Evolutionary conservation across 2,329 filamentous ascomycete genomes (phyloP).

Genomic region (Dichotomopilus funicola): DNA sequence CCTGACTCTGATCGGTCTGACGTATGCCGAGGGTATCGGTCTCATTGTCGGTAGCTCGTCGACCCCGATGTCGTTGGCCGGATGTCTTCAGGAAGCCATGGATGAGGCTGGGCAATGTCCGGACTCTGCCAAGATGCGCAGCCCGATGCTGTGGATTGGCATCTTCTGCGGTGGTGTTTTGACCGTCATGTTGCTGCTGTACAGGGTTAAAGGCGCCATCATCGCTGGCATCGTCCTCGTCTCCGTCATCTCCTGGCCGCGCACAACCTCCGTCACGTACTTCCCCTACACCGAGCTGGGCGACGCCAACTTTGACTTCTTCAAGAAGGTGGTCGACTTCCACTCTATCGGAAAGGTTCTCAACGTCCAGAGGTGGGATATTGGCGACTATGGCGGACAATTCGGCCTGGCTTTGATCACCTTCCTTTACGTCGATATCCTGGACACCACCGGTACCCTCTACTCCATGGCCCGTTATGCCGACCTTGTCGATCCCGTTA

Average conservation of each 20-base stretch:
- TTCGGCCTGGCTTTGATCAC: slow-evolving; percentile 81
- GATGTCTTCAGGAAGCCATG: slow-evolving; percentile 48
- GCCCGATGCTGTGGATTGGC: slow-evolving; percentile 77
- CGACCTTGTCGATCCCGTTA: slow-evolving; percentile 70
- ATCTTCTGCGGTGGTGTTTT: slow-evolving; percentile 81
- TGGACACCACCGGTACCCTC: slow-evolving; percentile 78
- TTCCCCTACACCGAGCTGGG: slow-evolving; percentile 69
- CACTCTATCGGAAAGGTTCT: slow-evolving; percentile 66
- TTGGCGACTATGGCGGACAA: slow-evolving; percentile 61
- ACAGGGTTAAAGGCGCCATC: slow-evolving; percentile 79
- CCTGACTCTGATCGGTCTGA: slow-evolving; percentile 67
- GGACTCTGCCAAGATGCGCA: slow-evolving; percentile 66
- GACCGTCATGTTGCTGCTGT: slow-evolving; percentile 75
- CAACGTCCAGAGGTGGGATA: slow-evolving; percentile 66
- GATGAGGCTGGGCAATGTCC: slow-evolving; percentile 52
- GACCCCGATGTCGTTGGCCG: slow-evolving; percentile 69
- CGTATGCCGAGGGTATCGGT: slow-evolving; percentile 77
- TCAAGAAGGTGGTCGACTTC: slow-evolving; percentile 81
- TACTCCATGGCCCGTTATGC: slow-evolving; percentile 87
- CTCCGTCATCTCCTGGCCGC: slow-evolving; percentile 83
- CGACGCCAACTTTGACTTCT: slow-evolving; percentile 71
- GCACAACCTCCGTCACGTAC: slow-evolving; percentile 67
- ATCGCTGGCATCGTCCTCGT: slow-evolving; percentile 78
- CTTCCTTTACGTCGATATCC: slow-evolving; percentile 84
- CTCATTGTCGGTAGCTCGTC: slow-evolving; percentile 61